Evolutionary conservation across 257 asterid genomes (phyloP).

Genomic region (Salvia miltiorrhiza): DNA sequence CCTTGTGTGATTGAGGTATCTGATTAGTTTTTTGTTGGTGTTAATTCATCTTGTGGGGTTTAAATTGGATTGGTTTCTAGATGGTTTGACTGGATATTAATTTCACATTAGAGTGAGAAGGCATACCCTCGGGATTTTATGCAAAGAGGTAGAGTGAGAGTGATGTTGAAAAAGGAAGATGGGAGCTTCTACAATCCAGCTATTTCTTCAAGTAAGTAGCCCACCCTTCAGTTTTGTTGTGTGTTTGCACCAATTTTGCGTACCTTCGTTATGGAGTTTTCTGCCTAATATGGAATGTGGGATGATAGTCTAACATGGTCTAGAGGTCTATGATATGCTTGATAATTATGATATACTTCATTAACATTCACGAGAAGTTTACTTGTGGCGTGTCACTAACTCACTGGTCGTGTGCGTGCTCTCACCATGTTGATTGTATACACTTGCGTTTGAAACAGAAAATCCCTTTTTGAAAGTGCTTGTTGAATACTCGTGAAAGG

Average conservation of each 20-base stretch:
- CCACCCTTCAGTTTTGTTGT: background rate
- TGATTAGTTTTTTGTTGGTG: background rate
- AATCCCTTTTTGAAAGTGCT: background rate
- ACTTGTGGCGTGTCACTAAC: background rate
- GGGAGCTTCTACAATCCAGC: conserved; percentile 73
- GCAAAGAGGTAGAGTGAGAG: conserved; percentile 97
- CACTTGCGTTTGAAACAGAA: background rate
- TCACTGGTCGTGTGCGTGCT: background rate
- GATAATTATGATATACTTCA: too few relatives aligned
- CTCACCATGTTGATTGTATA: background rate
- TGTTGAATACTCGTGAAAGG: background rate
- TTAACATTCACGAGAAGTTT: too few relatives aligned
- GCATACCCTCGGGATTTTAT: conserved; percentile 96
- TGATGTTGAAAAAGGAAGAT: conserved; percentile 77
- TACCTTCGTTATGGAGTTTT: background rate
- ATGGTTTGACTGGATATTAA: background rate
- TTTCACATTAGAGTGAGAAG: conserved; percentile 61
- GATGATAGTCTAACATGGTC: background rate
- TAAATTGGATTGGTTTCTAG: background rate
- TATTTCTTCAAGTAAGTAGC: conserved; percentile 63
- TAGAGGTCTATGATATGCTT: background rate
- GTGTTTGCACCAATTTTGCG: background rate
- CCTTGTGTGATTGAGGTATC: conserved; percentile 85
- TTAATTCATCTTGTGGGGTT: background rate
- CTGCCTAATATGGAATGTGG: background rate